Evolutionary conservation across 2,329 filamentous ascomycete species (phyloP), one percentile per base, ranked within the genome.

Genomic region (Plectosphaerella plurivora): DNA sequence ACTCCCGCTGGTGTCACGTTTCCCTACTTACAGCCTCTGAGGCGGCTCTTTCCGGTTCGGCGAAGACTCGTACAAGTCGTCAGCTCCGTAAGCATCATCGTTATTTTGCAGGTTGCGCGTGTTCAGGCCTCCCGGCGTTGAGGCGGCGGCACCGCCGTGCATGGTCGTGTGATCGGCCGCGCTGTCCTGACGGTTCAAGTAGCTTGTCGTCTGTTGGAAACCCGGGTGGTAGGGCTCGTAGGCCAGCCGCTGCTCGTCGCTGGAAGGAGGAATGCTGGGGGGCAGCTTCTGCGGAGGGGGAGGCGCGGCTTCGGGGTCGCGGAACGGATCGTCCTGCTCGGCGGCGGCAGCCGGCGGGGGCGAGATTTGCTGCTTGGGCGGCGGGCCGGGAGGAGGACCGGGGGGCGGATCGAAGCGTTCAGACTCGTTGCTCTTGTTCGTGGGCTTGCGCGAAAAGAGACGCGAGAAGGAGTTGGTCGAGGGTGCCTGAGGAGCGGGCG

Each of bases 31-130:
- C 10, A 20, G 41, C 18, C n/a, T 44, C 11, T n/a, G 15, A 16
- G 41, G 61, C 22, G 70, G 67, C 45, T 70, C 65, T 54, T 73
- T 72, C 51, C 60, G 65, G 59, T 68, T 72, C 18, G 66, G 61
- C 15, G 64, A 61, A n/a, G 69, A 63, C 44, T 71, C 68, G 51
- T 76, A 75, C 41, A 74, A 59, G 47, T 74, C 70, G 35, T 73
- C 70, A 36, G 68, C 65, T 37, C 68, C 64, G 4, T 62, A 65
- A 25, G 62, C 61, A n/a, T 68, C 63, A 18, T 60, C 60, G 28
- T 60, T 52, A n/a, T 51, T 50, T 14, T 59, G 57, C 22, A 51
- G 45, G 47, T 54, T 51, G 4, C 55, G 59, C 28, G 58, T 51
- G 51, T 39, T 57, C 48, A 53, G 47, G 7, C 47, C 47, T 9